Evolutionary conservation across 768 basidiomycete genomes (phyloP).

Genomic region (Serendipita sp.): DNA sequence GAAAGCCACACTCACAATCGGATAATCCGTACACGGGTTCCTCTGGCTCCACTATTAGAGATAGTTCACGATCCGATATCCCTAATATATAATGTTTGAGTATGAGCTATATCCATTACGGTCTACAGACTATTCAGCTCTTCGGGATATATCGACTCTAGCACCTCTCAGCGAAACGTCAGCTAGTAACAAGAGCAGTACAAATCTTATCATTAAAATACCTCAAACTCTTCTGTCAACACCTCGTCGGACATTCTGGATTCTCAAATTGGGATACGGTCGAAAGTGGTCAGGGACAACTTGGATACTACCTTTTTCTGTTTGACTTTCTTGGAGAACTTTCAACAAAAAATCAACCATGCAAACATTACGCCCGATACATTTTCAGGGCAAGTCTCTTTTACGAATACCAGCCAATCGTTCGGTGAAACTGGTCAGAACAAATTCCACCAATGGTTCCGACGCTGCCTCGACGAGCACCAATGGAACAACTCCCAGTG

Average conservation of each 20-base stretch:
- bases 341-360: too few relatives aligned
- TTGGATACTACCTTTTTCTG: neutral
- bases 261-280: neutral
- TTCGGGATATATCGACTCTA: conserved; percentile 91
- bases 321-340: neutral
- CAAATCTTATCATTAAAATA: conserved; percentile 20
- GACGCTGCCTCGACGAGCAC: too few relatives aligned
- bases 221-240: conserved; percentile 84
- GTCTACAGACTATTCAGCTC: conserved; percentile 71
- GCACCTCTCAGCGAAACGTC: conserved; percentile 35
- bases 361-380: neutral
- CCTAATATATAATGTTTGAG: conserved; percentile 51
- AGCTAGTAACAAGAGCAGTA: neutral
- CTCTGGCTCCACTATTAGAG: conserved; percentile 81
- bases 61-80: conserved; percentile 63
- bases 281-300: neutral
- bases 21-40: conserved; percentile 48
- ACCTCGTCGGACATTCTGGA: conserved; percentile 23
- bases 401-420: neutral
- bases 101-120: conserved; percentile 18
- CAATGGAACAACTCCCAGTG: too few relatives aligned
- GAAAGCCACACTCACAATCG: conserved; percentile 30
- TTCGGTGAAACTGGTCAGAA: neutral
- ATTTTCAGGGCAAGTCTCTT: neutral
- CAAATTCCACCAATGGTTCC: neutral